These are phyloP conservation scores for Fusarium aywerte DNA, from an alignment of 2,329 filamentous ascomycete genomes.

Conservation along the genomic window DNA sequence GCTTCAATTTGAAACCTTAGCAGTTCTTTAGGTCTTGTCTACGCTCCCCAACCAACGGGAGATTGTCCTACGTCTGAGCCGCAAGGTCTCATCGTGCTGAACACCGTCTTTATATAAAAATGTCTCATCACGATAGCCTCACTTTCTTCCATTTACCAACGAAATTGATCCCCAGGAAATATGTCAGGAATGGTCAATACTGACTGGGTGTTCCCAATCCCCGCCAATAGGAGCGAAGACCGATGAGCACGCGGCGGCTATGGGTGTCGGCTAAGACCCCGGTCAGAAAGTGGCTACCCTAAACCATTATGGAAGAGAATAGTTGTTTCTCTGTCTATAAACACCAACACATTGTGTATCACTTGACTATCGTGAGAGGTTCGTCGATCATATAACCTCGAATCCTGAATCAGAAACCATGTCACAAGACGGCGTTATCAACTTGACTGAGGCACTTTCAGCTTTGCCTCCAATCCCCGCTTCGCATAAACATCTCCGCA, in stretches of 20 bases:
- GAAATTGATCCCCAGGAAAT: too few species aligned
- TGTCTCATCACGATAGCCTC: background rate
- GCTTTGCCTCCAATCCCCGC: rapidly evolving
- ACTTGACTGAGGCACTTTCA: background rate
- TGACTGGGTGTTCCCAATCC: rapidly evolving
- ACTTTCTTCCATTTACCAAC: too few species aligned
- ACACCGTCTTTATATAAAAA: too few species aligned
- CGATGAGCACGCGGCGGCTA: background rate
- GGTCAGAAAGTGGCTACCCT: constrained; percentile 9
- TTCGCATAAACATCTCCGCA: background rate
- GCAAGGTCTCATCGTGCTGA: too few species aligned
- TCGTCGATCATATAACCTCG: rapidly evolving
- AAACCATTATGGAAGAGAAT: background rate
- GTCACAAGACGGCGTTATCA: background rate
- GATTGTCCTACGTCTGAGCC: too few species aligned
- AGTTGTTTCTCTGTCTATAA: constrained; percentile 1
- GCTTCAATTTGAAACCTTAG: too few species aligned
- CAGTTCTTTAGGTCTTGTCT: too few species aligned
- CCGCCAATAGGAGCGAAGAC: constrained; percentile 15
- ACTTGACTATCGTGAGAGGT: too few species aligned
- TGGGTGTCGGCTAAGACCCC: constrained; percentile 24
- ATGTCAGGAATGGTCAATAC: background rate
- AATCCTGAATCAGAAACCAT: background rate
- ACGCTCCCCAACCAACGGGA: too few species aligned
- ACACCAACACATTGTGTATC: background rate